Conservation (phyloP, 352 stramenopile genomes). For the Paralagenidium karlingii region DNA sequence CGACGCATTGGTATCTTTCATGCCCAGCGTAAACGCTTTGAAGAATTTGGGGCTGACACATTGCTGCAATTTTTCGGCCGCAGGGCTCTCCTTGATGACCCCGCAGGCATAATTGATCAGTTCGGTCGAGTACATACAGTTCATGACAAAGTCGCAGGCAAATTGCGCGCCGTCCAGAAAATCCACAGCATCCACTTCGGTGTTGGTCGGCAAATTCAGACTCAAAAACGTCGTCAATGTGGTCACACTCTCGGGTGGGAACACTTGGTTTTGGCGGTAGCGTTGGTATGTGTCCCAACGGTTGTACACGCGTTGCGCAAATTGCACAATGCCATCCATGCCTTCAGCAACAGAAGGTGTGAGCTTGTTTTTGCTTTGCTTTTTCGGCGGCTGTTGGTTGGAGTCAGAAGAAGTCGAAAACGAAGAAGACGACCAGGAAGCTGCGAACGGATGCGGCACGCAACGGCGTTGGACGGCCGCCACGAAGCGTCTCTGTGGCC, state of each 20-base stretch:
- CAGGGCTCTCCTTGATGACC: conserved; percentile 11
- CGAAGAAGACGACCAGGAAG: background rate
- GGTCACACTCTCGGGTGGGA: conserved; percentile 14
- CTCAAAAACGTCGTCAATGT: conserved; percentile 23
- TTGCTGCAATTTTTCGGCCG: background rate
- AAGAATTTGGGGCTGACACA: conserved; percentile 13
- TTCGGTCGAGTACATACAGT: conserved; percentile 41
- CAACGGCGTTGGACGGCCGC: too few relatives aligned
- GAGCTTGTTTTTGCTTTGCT: background rate
- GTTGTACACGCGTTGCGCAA: conserved; percentile 12
- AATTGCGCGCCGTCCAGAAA: conserved; percentile 37
- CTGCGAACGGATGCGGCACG: too few relatives aligned
- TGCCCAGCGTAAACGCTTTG: conserved; percentile 35
- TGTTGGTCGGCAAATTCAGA: conserved; percentile 28
- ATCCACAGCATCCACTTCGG: conserved; percentile 31
- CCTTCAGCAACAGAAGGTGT: conserved; percentile 1
- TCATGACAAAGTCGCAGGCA: conserved; percentile 26
- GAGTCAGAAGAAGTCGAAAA: background rate
- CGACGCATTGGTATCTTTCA: conserved; percentile 31
- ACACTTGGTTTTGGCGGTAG: conserved; percentile 21
- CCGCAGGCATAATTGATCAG: conserved; percentile 32
- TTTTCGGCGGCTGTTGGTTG: background rate
- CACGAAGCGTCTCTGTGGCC: too few relatives aligned
- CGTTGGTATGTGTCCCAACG: conserved; percentile 16
- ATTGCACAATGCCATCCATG: conserved; percentile 14